phyloP scores from a whole-genome alignment of 805 yeast genomes.

The Saccharomycopsis capsularis region DNA sequence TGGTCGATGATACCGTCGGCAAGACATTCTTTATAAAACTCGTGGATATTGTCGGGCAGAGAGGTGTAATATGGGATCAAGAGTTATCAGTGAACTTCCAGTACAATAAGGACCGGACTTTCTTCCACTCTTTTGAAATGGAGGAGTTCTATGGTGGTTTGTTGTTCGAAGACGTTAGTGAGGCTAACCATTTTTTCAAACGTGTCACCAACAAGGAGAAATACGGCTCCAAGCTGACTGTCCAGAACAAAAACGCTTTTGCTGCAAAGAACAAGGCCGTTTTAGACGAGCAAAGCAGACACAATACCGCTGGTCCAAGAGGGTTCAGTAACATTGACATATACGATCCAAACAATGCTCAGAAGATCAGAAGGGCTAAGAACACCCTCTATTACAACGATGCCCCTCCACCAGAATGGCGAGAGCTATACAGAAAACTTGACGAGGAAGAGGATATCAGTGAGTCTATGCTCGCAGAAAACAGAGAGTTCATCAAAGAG shows the following conservation, averaged over 20 bases:
- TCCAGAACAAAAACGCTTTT: slow-evolving; percentile 80
- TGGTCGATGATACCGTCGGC: slow-evolving; percentile 91
- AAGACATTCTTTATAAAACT: slow-evolving; percentile 86
- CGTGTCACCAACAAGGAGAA: slow-evolving; percentile 68
- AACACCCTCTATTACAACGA: slow-evolving; percentile 68
- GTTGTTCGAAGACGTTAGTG: slow-evolving; percentile 79
- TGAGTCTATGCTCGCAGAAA: slow-evolving; percentile 85
- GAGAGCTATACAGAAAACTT: slow-evolving; percentile 62
- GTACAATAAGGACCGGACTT: slow-evolving; percentile 89
- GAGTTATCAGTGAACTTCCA: slow-evolving; percentile 83
- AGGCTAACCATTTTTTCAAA: slow-evolving; percentile 81
- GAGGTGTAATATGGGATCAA: slow-evolving; percentile 96
- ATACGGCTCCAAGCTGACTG: slow-evolving; percentile 80
- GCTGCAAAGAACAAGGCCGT: slow-evolving; percentile 54
- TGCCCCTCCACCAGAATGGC: slow-evolving; percentile 80
- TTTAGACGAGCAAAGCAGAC: slow-evolving; percentile 18
- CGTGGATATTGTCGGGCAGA: slow-evolving; percentile 68
- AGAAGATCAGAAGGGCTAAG: slow-evolving; percentile 47
- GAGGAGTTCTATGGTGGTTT: slow-evolving; percentile 86
- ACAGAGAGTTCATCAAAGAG: slow-evolving; percentile 73
- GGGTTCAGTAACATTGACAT: slow-evolving; percentile 36
- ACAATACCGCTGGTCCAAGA: slow-evolving; percentile 49
- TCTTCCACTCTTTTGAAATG: slow-evolving; percentile 89
- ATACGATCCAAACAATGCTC: slow-evolving; percentile 40
- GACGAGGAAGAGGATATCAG: slow-evolving; percentile 66